Conservation (phyloP, 345 rosid genomes). For the Lepidium sativum region DNA sequence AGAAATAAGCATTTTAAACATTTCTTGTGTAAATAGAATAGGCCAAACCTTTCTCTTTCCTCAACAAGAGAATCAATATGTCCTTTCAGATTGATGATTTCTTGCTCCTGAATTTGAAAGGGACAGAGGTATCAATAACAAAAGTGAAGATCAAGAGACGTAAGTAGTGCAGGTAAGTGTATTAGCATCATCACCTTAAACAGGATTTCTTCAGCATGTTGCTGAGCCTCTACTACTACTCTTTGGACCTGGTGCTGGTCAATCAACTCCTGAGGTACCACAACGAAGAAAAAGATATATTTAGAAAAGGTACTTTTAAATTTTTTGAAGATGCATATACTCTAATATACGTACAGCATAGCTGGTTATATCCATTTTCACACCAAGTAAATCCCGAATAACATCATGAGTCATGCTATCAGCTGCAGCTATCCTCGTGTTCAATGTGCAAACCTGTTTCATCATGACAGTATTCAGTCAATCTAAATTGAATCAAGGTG, state of each 20-base stretch:
- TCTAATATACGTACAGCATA: conserved; percentile 59
- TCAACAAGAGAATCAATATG: conserved; percentile 44
- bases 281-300: neutral
- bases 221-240: conserved; percentile 59
- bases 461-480: conserved; percentile 4
- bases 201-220: conserved; percentile 55
- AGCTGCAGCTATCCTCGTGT: conserved; percentile 75
- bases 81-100: conserved; percentile 46
- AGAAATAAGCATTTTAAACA: neutral
- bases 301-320: neutral
- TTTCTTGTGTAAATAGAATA: conserved; percentile 1
- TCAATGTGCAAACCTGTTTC: conserved; percentile 62
- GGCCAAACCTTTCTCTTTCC: conserved; percentile 67
- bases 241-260: conserved; percentile 65
- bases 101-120: conserved; percentile 47
- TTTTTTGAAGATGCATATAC: neutral
- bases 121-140: conserved; percentile 4
- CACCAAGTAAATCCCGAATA: conserved; percentile 86
- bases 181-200: conserved; percentile 44
- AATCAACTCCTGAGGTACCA: conserved; percentile 56
- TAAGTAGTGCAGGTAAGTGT: neutral
- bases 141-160: neutral
- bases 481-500: conserved; percentile 1
- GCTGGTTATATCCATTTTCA: conserved; percentile 76
- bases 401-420: conserved; percentile 98